phyloP scores from a whole-genome alignment of 2,329 filamentous ascomycete species.

The Stylonectria norvegica region DNA sequence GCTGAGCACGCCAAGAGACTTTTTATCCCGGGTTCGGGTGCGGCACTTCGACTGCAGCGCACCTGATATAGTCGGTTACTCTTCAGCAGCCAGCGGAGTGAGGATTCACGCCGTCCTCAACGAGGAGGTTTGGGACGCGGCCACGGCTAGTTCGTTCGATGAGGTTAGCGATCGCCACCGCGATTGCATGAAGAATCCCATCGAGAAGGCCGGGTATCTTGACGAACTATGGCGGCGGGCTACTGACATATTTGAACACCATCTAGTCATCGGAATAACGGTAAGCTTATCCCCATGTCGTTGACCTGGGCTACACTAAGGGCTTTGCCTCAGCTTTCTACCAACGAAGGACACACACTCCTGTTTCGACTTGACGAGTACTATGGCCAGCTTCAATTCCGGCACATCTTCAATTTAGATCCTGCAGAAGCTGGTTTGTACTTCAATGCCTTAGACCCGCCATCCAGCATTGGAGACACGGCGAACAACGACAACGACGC shows the following conservation, averaged over 20 bases:
- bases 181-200: slow-evolving; percentile 12
- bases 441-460: too few relatives aligned
- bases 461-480: too few relatives aligned
- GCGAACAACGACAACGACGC: too few relatives aligned
- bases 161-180: slow-evolving; percentile 3
- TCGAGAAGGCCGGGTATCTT: slow-evolving; percentile 9
- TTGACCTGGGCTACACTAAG: too few relatives aligned
- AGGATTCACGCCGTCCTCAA: not conserved
- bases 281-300: slow-evolving; percentile 1
- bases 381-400: too few relatives aligned
- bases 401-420: too few relatives aligned
- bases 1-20: not conserved
- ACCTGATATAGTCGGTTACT: slow-evolving; percentile 7
- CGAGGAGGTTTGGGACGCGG: too few relatives aligned
- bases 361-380: too few relatives aligned
- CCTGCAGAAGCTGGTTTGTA: too few relatives aligned
- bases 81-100: slow-evolving; percentile 2
- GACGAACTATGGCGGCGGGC: slow-evolving; percentile 9
- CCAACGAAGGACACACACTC: too few relatives aligned
- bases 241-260: not conserved
- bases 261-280: slow-evolving; percentile 5
- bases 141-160: not conserved
- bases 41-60: slow-evolving; percentile 7
- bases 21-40: slow-evolving; percentile 6
- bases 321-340: too few relatives aligned